Percentiles rank a stretch among this genome's conserved stretches.
Evolutionary conservation across 202 grass and related monocot species (phyloP).

Genomic region (Saccharum hybrid): DNA sequence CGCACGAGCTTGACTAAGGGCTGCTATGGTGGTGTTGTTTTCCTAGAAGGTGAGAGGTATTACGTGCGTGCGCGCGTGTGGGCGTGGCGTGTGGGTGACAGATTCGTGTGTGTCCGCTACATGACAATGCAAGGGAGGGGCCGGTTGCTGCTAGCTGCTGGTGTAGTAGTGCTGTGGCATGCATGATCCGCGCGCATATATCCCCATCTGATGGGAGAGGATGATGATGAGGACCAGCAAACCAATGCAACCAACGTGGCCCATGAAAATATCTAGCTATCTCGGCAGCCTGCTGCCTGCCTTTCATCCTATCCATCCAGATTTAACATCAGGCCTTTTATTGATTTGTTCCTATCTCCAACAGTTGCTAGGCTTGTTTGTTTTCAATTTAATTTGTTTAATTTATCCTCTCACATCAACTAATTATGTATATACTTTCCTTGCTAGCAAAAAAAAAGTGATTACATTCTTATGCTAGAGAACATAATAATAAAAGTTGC

Average conservation of each 20-base stretch:
- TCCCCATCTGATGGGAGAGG: neutral
- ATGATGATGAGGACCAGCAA: neutral
- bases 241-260: neutral
- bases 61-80: neutral
- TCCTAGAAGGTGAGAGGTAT: neutral
- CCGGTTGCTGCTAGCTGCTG: neutral
- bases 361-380: neutral
- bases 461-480: no score
- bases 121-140: neutral
- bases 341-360: neutral
- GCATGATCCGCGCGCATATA: no score
- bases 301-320: neutral
- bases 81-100: neutral
- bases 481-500: no score
- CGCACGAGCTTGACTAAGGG: constrained; percentile 41
- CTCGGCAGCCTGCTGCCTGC: neutral
- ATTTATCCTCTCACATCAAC: neutral
- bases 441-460: no score
- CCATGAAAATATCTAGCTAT: neutral
- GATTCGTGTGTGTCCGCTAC: neutral
- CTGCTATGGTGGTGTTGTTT: neutral
- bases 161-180: neutral
- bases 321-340: neutral
- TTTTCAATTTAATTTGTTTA: neutral
- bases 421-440: neutral